Percentiles rank a stretch among this genome's conserved stretches.
These are phyloP conservation scores for Dioszegia hungarica DNA, from an alignment of 768 basidiomycete species.

Conservation along the genomic window DNA sequence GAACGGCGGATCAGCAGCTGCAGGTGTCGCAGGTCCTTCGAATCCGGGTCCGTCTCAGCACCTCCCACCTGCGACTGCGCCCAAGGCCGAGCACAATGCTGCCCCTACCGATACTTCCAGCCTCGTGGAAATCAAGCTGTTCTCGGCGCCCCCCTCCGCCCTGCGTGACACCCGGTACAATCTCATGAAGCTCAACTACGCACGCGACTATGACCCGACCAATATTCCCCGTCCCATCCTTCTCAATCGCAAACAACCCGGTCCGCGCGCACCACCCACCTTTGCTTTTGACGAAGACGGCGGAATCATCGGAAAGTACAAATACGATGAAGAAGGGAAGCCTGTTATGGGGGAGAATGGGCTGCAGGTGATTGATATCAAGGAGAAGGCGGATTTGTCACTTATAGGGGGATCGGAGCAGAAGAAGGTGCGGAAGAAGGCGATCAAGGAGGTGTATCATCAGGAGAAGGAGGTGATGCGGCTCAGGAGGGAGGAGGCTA, in stretches of 20 bases:
- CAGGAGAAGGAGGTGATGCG: constrained; percentile 38
- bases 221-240: constrained; percentile 18
- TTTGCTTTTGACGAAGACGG: constrained; percentile 30
- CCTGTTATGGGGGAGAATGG: constrained; percentile 31
- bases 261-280: constrained; percentile 18
- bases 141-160: constrained; percentile 15
- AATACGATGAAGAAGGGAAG: constrained; percentile 37
- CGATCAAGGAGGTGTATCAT: constrained; percentile 35
- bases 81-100: constrained; percentile 12
- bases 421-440: constrained; percentile 4
- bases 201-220: constrained; percentile 23
- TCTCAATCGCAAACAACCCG: constrained; percentile 38
- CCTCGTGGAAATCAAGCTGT: constrained; percentile 34
- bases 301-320: constrained; percentile 27
- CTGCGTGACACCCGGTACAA: constrained; percentile 23
- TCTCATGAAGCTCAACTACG: constrained; percentile 30
- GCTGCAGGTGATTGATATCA: constrained; percentile 24
- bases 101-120: constrained; percentile 3
- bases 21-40: constrained; percentile 1
- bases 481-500: constrained; percentile 33
- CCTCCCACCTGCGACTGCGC: neutral
- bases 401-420: constrained; percentile 23
- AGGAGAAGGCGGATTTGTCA: constrained; percentile 27
- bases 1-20: neutral
- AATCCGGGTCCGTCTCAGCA: neutral